Evolutionary conservation across 164 flowering plant species (phyloP).

Genomic region (Piper longum): DNA sequence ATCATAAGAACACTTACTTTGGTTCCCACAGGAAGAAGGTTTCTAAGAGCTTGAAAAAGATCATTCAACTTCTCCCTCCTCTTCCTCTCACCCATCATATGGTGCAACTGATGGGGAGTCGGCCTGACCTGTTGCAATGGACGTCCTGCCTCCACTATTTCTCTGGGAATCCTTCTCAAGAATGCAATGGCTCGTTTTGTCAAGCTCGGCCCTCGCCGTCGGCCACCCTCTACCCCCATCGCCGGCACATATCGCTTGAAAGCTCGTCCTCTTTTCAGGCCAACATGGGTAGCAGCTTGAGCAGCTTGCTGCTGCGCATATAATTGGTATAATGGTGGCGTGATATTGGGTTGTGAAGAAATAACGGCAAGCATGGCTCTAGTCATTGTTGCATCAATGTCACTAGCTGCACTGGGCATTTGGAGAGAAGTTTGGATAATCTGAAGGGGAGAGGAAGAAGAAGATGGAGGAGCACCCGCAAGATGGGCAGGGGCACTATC

Average conservation of each 20-base stretch:
- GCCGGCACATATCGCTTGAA: constrained; percentile 27
- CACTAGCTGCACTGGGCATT: constrained; percentile 13
- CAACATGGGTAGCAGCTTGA: not conserved
- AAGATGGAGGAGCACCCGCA: not conserved
- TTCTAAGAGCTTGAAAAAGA: constrained; percentile 50
- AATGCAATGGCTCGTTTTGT: constrained; percentile 29
- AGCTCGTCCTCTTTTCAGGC: constrained; percentile 19
- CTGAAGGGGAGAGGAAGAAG: constrained; percentile 9
- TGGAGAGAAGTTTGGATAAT: constrained; percentile 8
- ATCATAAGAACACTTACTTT: constrained; percentile 35
- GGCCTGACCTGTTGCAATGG: constrained; percentile 22
- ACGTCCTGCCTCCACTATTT: constrained; percentile 14
- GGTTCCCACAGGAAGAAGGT: constrained; percentile 68
- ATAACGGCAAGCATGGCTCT: constrained; percentile 53
- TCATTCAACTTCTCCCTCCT: constrained; percentile 78
- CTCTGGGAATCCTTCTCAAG: constrained; percentile 20
- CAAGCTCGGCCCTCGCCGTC: constrained; percentile 18
- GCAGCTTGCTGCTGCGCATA: constrained; percentile 1
- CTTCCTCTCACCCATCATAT: constrained; percentile 72
- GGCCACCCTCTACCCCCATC: constrained; percentile 1
- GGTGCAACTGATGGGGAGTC: constrained; percentile 42
- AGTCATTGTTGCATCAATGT: constrained; percentile 37
- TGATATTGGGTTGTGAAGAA: constrained; percentile 16
- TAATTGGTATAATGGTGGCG: constrained; percentile 23
- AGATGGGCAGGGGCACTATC: not conserved